Evolutionary conservation across 2,329 filamentous ascomycete genomes (phyloP).

Genomic region (Epichloe aotearoae): DNA sequence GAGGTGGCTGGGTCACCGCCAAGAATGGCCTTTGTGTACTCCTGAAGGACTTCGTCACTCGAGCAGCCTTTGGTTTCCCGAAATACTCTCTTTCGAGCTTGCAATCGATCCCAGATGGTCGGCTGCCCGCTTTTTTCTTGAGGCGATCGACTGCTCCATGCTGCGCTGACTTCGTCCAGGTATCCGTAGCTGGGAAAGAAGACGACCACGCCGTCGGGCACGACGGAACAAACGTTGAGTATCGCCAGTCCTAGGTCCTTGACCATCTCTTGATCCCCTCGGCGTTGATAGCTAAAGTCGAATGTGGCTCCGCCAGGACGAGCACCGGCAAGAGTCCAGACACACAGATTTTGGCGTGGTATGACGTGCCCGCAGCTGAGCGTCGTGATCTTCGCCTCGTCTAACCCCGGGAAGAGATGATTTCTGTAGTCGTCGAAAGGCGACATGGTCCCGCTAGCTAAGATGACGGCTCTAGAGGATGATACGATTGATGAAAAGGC

Average conservation of each 20-base stretch:
- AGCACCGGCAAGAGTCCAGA: conserved; percentile 50
- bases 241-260: conserved; percentile 62
- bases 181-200: conserved; percentile 97
- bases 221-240: conserved; percentile 54
- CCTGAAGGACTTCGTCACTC: conserved; percentile 56
- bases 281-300: conserved; percentile 77
- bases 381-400: conserved; percentile 52
- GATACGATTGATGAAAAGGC: conserved; percentile 83
- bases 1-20: conserved; percentile 12
- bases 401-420: conserved; percentile 70
- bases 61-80: conserved; percentile 39
- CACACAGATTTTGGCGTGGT: conserved; percentile 65
- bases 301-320: conserved; percentile 39
- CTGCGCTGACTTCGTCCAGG: conserved; percentile 56
- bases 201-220: conserved; percentile 81
- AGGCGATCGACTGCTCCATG: conserved; percentile 37
- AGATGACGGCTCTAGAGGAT: conserved; percentile 71
- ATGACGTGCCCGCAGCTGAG: conserved; percentile 94
- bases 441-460: conserved; percentile 95
- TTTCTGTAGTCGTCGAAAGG: conserved; percentile 83
- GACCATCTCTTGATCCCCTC: conserved; percentile 57
- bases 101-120: conserved; percentile 46
- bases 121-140: conserved; percentile 15
- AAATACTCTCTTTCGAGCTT: conserved; percentile 48
- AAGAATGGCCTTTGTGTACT: conserved; percentile 59